Evolutionary conservation across 1,139 yeast species (phyloP), one percentile per base, ranked within the genome.

Genomic region (Scheffersomyces quercinus): DNA sequence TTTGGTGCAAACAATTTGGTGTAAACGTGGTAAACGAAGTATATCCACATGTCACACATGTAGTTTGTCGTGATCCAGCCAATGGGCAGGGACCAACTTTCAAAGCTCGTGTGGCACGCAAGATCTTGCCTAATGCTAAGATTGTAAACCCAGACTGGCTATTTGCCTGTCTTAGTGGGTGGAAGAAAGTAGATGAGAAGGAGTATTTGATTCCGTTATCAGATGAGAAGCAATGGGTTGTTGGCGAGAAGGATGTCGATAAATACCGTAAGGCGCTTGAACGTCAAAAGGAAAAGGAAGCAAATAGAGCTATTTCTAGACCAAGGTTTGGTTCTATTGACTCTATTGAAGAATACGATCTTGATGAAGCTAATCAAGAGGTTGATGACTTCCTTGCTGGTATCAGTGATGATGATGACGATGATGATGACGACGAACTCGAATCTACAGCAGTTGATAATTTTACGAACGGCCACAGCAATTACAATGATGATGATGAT

Each of bases 131-230:
- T 2, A 73, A 83, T 10, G 85, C 85, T 31, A 84, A 86, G 55
- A 79, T 93, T 29, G 96, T 93, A n/a, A 85, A 83, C 56, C 90
- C 96, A 1, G 95, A 87, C 58, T 93, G 99, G 99, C 66, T 93
- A 3, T 90, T 90, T 67, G 84, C 87, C 20, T 88, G 97, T 60
- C 73, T 93, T 51, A 83, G 90, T 12, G 67, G 75, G 14, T 93
- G 99, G 98, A 70, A 72, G 41, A 79, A 77, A 42, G 83, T 83
- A 0, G 82, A 84, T 28, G 96, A 87, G 54, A 70, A 62, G 3
- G 81, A 78, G 7, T 90, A 75, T 59, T 64, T 75, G 40, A 68
- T 90, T n/a, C 65, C 70, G 9, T 73, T 79, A 10, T 67, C 70
- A 2, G 72, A 69, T 11, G 70, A 65, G 12, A 58, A 58, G 11